phyloP scores from a whole-genome alignment of 352 stramenopile species.

The Phytophthora chlamydospora region DNA sequence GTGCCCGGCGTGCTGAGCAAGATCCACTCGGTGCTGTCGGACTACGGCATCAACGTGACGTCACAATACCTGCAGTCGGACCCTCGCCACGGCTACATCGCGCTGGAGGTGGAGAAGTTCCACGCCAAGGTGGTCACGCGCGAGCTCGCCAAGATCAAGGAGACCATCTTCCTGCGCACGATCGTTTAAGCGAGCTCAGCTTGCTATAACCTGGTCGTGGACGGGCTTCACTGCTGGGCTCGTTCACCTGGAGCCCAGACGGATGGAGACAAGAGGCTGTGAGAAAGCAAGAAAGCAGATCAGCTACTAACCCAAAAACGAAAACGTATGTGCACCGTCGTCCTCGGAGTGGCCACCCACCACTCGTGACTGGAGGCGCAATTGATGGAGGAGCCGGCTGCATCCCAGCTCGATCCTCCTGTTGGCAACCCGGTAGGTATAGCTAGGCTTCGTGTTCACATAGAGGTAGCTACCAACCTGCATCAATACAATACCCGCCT shows the following conservation, averaged over 20 bases:
- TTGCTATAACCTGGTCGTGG: slow-evolving; percentile 25
- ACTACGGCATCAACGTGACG: slow-evolving; percentile 88
- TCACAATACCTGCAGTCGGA: slow-evolving; percentile 88
- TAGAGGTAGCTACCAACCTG: slow-evolving; percentile 27
- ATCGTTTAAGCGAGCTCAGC: slow-evolving; percentile 52
- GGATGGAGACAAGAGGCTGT: slow-evolving; percentile 10
- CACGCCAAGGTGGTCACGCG: slow-evolving; percentile 81
- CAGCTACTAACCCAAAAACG: slow-evolving; percentile 35
- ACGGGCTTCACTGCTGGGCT: slow-evolving; percentile 20
- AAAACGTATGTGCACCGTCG: slow-evolving; percentile 33
- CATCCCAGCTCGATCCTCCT: slow-evolving; percentile 1
- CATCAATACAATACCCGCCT: slow-evolving; percentile 38
- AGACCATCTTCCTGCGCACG: slow-evolving; percentile 85
- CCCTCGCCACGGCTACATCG: slow-evolving; percentile 83
- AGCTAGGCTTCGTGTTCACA: background rate
- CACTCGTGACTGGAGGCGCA: slow-evolving; percentile 25
- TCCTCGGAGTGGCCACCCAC: slow-evolving; percentile 13
- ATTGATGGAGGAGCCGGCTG: slow-evolving; percentile 21
- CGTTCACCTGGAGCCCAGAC: slow-evolving; percentile 6
- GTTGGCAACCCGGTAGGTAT: slow-evolving; percentile 36
- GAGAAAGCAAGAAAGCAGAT: slow-evolving; percentile 14
- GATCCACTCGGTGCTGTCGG: slow-evolving; percentile 83
- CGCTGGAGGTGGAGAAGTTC: slow-evolving; percentile 81
- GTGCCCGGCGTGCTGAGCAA: slow-evolving; percentile 86
- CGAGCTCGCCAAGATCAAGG: slow-evolving; percentile 86